These are phyloP conservation scores for Talaromyces sp. DNA, from an alignment of 2,329 filamentous ascomycete genomes.

Conservation along the genomic window DNA sequence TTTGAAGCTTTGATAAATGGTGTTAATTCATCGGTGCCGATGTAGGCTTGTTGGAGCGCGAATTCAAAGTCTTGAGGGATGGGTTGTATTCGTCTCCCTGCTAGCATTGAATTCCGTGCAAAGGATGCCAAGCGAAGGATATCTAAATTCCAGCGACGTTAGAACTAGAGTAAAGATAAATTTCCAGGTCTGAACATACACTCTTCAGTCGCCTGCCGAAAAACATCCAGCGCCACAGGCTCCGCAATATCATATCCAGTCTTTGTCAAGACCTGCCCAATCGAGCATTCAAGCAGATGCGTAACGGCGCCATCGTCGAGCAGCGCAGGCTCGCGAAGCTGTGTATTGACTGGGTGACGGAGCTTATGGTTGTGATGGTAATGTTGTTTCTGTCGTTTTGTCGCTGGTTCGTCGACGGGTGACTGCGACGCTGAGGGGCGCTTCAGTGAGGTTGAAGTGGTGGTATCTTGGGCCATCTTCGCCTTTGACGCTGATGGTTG, in stretches of 20 bases:
- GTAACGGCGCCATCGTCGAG: slow-evolving; percentile 56
- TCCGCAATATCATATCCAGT: slow-evolving; percentile 57
- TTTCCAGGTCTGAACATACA: slow-evolving; percentile 46
- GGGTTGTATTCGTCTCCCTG: slow-evolving; percentile 55
- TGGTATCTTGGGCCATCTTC: slow-evolving; percentile 30
- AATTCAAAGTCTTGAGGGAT: slow-evolving; percentile 61
- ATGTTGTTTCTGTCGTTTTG: slow-evolving; percentile 38
- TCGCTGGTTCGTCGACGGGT: slow-evolving; percentile 23
- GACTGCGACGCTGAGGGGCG: slow-evolving; percentile 31
- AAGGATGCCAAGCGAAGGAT: slow-evolving; percentile 55
- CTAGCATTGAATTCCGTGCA: slow-evolving; percentile 59
- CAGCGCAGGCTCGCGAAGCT: slow-evolving; percentile 41
- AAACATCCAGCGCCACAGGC: slow-evolving; percentile 57
- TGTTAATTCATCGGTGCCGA: slow-evolving; percentile 36
- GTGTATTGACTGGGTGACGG: slow-evolving; percentile 33
- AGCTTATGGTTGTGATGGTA: slow-evolving; percentile 47
- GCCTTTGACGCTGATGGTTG: neutral
- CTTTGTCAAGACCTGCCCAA: slow-evolving; percentile 52
- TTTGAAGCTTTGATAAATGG: slow-evolving; percentile 33
- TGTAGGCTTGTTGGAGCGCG: slow-evolving; percentile 34
- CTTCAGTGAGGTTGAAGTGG: slow-evolving; percentile 32
- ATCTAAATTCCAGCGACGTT: slow-evolving; percentile 38
- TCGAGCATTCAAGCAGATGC: slow-evolving; percentile 55
- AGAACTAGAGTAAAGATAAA: neutral
- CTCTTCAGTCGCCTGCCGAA: slow-evolving; percentile 57